Evolutionary conservation across 192 early-diverging fungal genomes (phyloP), one percentile per base, ranked within the genome.

Genomic region (Diversispora epigaea): DNA sequence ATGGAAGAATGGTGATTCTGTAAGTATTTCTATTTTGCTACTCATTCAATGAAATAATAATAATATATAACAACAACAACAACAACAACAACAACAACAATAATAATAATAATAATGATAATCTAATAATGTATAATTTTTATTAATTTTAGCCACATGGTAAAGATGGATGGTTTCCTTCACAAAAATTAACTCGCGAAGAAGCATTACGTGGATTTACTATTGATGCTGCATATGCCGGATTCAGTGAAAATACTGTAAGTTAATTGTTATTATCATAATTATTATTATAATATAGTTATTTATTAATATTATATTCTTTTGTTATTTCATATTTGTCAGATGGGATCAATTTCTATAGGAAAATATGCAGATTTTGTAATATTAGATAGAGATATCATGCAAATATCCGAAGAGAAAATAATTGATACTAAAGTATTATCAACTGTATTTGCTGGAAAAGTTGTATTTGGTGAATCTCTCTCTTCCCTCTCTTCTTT

Each of bases 121-220:
- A n/a, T n/a, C n/a, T n/a, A n/a, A n/a, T n/a, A 17, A 17, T 17
- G 32, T 43, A 41, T 40, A 43, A 17, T 2, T 43, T 15, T 0
- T 17, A 11, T 44, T n/a, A 44, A 17, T 32, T 63, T 17, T 45
- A 85, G 82, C 82, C 82, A 68, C 83, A 84, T 40, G 87, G 86
- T 11, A 19, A 45, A 40, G 21, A 76, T 21, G 86, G 81, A 55
- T 87, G 84, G 84, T 83, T 68, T 58, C 78, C 84, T 6, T 52
- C 68, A 22, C 61, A 87, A 68, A 47, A 40, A 50, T 69, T 89
- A 39, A 77, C 84, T 11, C 46, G 76, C 9, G 19, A 61, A 65
- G 78, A 89, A 72, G 86, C 87, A 19, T 64, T 89, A 52, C 40
- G 68, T 11, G 87, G 87, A 7, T 89, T 89, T 76, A 89, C 87